Base-by-base conservation (phyloP, 305 asterid genomes). In the Solanum aculeatissimum region DNA sequence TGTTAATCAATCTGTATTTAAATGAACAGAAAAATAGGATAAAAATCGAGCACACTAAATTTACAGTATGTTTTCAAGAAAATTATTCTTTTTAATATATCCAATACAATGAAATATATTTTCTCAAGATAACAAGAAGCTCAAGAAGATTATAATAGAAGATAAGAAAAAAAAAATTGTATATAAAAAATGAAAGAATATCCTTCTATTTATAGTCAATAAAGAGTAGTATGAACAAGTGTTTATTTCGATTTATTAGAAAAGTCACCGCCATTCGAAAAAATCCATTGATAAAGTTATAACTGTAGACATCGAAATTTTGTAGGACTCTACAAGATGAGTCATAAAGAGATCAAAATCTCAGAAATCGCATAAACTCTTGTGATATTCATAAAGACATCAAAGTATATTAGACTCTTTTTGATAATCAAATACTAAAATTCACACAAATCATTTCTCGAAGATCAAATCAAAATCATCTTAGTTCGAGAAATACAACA, bases 21-120 rank as follows among this genome's bases (percentile, higher is more conserved):
- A 54, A 54, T 18, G 0, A 54, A 16, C 25, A 54, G n/a, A 54
- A 53, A 19, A 21, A 16, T 6, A 18, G 2, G 25, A 55, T 19
- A 55, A 18, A 55, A 21, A 4, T 55, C 0, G 12, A 55, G 6
- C 0, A 1, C 6, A 8, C n/a, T 55, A 0, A 55, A 55, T 55
- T 55, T 19, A 9, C 3, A 0, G 0, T n/a, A 6, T n/a, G 1
- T 57, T 3, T 9, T 57, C n/a, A 57, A n/a, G 1, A 0, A 57
- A 3, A 57, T 6, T n/a, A 57, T n/a, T 2, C 0, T 0, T 13
- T 2, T 57, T 0, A 0, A 4, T 57, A 12, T n/a, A 57, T 57
- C 4, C 3, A 6, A 57, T 29, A 0, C n/a, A 57, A 57, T 21
- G 11, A 57, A 57, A 6, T 57, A 58, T 10, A 58, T 58, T 0